These are phyloP conservation scores for Jamesozyma piceae DNA, from an alignment of 805 yeast genomes.

Conservation along the genomic window DNA sequence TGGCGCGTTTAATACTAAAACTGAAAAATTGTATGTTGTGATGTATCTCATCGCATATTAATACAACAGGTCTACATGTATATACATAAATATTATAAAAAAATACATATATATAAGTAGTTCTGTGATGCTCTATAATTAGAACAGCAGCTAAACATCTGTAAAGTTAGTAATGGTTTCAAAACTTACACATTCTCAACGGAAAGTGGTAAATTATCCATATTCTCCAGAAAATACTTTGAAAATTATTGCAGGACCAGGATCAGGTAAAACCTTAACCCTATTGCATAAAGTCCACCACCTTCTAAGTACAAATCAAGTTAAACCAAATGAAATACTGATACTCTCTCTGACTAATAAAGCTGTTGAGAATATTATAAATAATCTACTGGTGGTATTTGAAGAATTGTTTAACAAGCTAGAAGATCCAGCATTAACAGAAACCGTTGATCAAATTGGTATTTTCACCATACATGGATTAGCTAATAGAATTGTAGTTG, in stretches of 20 bases:
- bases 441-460: conserved; percentile 26
- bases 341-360: conserved; percentile 62
- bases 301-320: conserved; percentile 30
- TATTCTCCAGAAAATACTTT: conserved; percentile 34
- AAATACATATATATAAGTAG: too few species aligned
- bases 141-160: too few species aligned
- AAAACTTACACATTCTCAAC: conserved; percentile 40
- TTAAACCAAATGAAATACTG: conserved; percentile 46
- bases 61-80: too few species aligned
- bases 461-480: conserved; percentile 58
- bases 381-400: conserved; percentile 26
- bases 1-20: too few species aligned
- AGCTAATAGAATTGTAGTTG: conserved; percentile 41
- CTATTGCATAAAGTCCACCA: conserved; percentile 44
- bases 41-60: too few species aligned
- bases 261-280: conserved; percentile 63
- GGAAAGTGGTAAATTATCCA: conserved; percentile 37
- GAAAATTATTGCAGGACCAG: conserved; percentile 59
- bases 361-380: conserved; percentile 43
- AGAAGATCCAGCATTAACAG: conserved; percentile 3
- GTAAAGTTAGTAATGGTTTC: neutral
- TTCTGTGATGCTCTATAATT: too few species aligned
- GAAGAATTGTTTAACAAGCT: conserved; percentile 24
- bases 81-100: too few species aligned
- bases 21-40: too few species aligned